These are phyloP conservation scores for Aspergillus kassunensis DNA, from an alignment of 495 filamentous ascomycete species.

Conservation along the genomic window DNA sequence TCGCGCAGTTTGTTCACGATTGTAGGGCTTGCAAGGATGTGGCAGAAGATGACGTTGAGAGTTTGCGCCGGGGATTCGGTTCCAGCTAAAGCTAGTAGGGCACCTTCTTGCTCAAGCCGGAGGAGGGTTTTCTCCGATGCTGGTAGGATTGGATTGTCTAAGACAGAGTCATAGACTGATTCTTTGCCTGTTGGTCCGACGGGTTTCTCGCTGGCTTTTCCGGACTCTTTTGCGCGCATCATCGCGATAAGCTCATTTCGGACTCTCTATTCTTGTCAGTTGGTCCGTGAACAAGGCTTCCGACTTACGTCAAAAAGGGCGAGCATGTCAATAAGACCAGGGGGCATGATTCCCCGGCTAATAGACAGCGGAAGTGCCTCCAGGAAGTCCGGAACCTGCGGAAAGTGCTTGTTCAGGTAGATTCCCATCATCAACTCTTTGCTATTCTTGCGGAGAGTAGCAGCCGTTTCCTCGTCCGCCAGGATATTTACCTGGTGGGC, in stretches of 20 bases:
- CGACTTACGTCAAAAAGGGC: conserved; percentile 33
- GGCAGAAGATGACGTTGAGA: conserved; percentile 4
- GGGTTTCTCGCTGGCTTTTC: conserved; percentile 16
- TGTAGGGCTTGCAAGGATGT: conserved; percentile 32
- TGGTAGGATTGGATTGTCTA: conserved; percentile 31
- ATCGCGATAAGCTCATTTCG: conserved; percentile 29
- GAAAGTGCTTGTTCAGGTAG: conserved; percentile 39
- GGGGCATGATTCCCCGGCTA: conserved; percentile 36
- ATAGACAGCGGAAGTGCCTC: conserved; percentile 33
- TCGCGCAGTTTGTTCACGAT: conserved; percentile 26
- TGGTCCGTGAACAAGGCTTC: background rate
- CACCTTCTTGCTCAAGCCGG: conserved; percentile 36
- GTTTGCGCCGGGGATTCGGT: conserved; percentile 31
- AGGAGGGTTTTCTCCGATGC: conserved; percentile 29
- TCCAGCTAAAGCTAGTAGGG: conserved; percentile 32
- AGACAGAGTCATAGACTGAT: conserved; percentile 31
- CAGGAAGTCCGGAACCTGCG: conserved; percentile 35
- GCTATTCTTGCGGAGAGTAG: conserved; percentile 30
- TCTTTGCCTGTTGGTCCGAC: conserved; percentile 21
- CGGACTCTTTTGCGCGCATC: conserved; percentile 29
- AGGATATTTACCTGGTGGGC: conserved; percentile 31
- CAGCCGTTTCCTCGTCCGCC: conserved; percentile 29
- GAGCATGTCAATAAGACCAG: conserved; percentile 35
- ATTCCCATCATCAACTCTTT: conserved; percentile 31
- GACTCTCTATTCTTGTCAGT: conserved; percentile 26